Conservation (phyloP, 1,284 basidiomycete species). For the Ustilago trichophora region DNA sequence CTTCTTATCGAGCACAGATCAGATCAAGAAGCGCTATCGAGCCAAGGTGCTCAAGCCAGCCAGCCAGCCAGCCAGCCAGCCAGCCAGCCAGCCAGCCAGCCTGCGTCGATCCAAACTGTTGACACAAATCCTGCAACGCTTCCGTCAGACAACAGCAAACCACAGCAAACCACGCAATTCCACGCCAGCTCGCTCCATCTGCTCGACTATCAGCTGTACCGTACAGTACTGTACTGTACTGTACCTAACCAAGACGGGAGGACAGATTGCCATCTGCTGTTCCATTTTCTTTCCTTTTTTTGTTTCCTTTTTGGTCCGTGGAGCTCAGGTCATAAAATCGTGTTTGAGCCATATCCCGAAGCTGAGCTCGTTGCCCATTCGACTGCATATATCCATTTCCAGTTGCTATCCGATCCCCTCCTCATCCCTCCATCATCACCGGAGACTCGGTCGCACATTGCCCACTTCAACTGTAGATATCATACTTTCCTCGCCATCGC, state of each 20-base stretch:
- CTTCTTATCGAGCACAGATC: conserved; percentile 29
- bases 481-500: no score
- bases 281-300: no score
- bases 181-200: no score
- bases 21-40: conserved; percentile 1
- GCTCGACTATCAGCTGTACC: no score
- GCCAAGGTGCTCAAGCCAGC: conserved; percentile 14
- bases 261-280: no score
- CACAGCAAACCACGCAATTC: conserved; percentile 5
- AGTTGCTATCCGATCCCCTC: neutral
- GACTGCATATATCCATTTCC: neutral
- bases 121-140: conserved; percentile 5
- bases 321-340: neutral
- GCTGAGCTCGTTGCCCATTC: neutral
- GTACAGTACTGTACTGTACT: no score
- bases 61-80: no score
- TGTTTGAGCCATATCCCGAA: neutral
- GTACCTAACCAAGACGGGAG: no score
- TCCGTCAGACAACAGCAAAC: conserved; percentile 17
- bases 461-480: no score
- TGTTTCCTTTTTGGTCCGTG: conserved; percentile 7
- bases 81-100: no score
- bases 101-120: conserved; percentile 11
- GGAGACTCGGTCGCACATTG: no score
- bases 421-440: no score